phyloP scores from a whole-genome alignment of 495 filamentous ascomycete genomes.

The Trichoderma parareesei region DNA sequence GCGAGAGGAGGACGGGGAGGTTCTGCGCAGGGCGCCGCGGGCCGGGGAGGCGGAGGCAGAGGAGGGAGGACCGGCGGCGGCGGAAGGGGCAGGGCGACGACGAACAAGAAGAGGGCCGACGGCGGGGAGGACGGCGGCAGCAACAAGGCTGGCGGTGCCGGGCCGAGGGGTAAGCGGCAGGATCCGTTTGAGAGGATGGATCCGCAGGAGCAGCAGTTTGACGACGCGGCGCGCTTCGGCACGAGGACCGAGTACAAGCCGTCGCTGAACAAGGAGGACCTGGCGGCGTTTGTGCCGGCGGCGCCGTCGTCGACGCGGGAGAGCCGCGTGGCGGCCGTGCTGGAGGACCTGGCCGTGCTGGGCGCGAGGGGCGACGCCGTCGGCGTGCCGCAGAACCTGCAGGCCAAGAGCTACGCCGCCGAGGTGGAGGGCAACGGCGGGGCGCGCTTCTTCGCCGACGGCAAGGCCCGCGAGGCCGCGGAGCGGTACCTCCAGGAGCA shows the following conservation, averaged over 20 bases:
- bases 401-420: neutral
- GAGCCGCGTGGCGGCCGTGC: neutral
- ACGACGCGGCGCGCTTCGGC: conserved; percentile 16
- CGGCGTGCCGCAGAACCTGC: neutral
- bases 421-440: neutral
- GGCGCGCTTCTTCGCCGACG: conserved; percentile 8
- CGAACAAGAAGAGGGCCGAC: neutral
- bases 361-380: conserved; percentile 8
- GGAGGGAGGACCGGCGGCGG: neutral
- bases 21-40: neutral
- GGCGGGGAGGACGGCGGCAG: neutral
- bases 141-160: neutral
- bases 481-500: conserved; percentile 10
- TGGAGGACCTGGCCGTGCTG: conserved; percentile 2
- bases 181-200: conserved; percentile 3
- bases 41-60: conserved; percentile 7
- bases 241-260: conserved; percentile 19
- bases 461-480: neutral
- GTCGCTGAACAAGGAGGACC: conserved; percentile 19
- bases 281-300: conserved; percentile 26
- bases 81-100: neutral
- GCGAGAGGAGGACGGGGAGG: neutral
- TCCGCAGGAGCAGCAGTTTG: conserved; percentile 11
- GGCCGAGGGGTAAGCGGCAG: neutral
- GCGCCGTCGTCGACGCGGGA: conserved; percentile 20